phyloP scores from a whole-genome alignment of 2,329 filamentous ascomycete genomes.

The Hymenoscyphus linearis region DNA sequence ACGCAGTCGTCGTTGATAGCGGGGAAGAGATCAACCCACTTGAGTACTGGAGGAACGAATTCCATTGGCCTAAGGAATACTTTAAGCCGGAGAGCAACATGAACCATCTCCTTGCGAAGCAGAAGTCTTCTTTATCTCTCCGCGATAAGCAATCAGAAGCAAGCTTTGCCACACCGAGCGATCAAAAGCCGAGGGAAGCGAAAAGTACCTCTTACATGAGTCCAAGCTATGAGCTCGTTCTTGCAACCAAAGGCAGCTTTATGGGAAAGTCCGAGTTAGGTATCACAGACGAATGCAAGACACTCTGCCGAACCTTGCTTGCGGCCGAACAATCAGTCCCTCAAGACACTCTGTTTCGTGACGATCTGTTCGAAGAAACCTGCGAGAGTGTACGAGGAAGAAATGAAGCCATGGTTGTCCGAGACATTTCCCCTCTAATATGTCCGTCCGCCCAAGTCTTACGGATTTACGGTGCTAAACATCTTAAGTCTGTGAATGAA shows the following conservation, averaged over 20 bases:
- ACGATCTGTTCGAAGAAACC: conserved; percentile 35
- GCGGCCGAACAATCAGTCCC: conserved; percentile 26
- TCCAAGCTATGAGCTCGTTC: conserved; percentile 34
- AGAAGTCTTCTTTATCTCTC: conserved; percentile 29
- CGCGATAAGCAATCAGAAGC: conserved; percentile 29
- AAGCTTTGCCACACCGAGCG: conserved; percentile 33
- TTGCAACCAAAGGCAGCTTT: conserved; percentile 37
- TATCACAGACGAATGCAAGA: conserved; percentile 32
- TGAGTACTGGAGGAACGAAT: background rate
- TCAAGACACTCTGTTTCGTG: conserved; percentile 2
- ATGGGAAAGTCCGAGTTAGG: conserved; percentile 34
- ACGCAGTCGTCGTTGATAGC: conserved; percentile 14
- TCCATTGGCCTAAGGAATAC: background rate
- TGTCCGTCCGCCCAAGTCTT: conserved; percentile 25
- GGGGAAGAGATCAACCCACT: background rate
- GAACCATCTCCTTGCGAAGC: conserved; percentile 31
- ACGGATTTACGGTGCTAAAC: background rate
- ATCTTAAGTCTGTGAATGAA: conserved; percentile 30
- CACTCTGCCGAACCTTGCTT: conserved; percentile 31
- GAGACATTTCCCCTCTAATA: conserved; percentile 12
- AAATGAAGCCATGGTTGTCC: conserved; percentile 35
- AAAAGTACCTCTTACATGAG: conserved; percentile 37
- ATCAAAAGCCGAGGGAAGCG: conserved; percentile 36
- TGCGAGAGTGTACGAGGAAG: conserved; percentile 31
- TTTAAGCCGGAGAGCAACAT: conserved; percentile 21